Conservation (phyloP, 2,329 filamentous ascomycete genomes). For the Cladophialophora exuberans region DNA sequence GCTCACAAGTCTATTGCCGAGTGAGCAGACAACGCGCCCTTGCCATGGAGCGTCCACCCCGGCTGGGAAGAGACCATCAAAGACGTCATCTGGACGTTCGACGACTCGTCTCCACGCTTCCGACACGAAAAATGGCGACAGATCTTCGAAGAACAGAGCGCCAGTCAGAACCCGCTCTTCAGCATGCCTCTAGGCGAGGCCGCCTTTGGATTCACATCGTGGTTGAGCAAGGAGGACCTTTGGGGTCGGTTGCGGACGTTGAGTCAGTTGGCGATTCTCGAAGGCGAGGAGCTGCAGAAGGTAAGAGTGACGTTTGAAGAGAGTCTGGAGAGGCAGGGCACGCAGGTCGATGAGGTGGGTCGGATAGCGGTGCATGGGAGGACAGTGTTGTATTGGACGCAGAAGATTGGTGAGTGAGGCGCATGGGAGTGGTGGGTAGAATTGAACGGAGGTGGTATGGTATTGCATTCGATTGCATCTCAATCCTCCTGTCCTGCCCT, state of each 20-base stretch:
- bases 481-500: too few species aligned
- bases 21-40: slow-evolving; percentile 64
- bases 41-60: slow-evolving; percentile 58
- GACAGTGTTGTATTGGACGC: slow-evolving; percentile 67
- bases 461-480: too few species aligned
- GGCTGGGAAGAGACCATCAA: slow-evolving; percentile 66
- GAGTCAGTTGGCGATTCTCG: slow-evolving; percentile 67
- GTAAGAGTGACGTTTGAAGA: slow-evolving; percentile 58
- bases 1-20: neutral
- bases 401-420: slow-evolving; percentile 30
- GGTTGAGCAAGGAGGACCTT: slow-evolving; percentile 61
- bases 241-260: slow-evolving; percentile 69
- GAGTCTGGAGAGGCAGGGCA: slow-evolving; percentile 56
- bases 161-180: slow-evolving; percentile 60
- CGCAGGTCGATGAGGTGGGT: slow-evolving; percentile 62
- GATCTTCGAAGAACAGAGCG: slow-evolving; percentile 64
- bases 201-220: slow-evolving; percentile 60
- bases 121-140: slow-evolving; percentile 66
- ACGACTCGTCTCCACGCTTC: slow-evolving; percentile 67
- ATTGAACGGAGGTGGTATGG: neutral
- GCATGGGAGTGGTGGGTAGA: slow-evolving; percentile 28
- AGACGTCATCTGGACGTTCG: slow-evolving; percentile 58
- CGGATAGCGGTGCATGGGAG: slow-evolving; percentile 67
- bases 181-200: slow-evolving; percentile 64
- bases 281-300: slow-evolving; percentile 53